Evolutionary conservation across 805 yeast species (phyloP).

Genomic region (Kurtzmaniella fragi): DNA sequence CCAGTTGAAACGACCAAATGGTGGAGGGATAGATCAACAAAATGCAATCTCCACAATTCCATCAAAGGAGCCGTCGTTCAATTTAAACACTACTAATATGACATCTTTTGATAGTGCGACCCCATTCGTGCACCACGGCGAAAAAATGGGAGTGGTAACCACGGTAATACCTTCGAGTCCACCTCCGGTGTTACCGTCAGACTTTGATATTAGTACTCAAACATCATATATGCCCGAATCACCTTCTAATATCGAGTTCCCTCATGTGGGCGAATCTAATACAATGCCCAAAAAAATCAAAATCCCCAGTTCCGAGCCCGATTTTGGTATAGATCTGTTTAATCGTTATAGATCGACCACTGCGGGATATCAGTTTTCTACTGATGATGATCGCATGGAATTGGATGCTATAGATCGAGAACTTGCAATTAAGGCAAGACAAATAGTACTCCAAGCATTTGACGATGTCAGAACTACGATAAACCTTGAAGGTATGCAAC

Average conservation of each 20-base stretch:
- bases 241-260: neutral
- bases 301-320: conserved; percentile 31
- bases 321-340: conserved; percentile 49
- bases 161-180: conserved; percentile 34
- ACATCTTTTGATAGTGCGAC: too few relatives aligned
- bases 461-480: conserved; percentile 44
- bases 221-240: conserved; percentile 1
- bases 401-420: conserved; percentile 1
- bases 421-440: conserved; percentile 29
- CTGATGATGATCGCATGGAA: conserved; percentile 1
- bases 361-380: neutral
- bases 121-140: too few relatives aligned
- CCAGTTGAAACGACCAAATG: neutral
- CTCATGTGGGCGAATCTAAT: neutral
- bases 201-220: conserved; percentile 23
- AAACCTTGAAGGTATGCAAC: conserved; percentile 42
- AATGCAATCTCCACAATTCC: too few relatives aligned
- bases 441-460: conserved; percentile 40
- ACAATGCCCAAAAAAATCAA: neutral
- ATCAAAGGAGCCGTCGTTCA: too few relatives aligned
- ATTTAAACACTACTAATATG: too few relatives aligned
- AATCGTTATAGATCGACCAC: conserved; percentile 29
- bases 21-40: neutral
- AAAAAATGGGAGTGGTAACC: neutral
- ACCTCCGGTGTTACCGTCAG: conserved; percentile 28